Evolutionary conservation across 257 asterid species (phyloP).

Genomic region (Misopates orontium): DNA sequence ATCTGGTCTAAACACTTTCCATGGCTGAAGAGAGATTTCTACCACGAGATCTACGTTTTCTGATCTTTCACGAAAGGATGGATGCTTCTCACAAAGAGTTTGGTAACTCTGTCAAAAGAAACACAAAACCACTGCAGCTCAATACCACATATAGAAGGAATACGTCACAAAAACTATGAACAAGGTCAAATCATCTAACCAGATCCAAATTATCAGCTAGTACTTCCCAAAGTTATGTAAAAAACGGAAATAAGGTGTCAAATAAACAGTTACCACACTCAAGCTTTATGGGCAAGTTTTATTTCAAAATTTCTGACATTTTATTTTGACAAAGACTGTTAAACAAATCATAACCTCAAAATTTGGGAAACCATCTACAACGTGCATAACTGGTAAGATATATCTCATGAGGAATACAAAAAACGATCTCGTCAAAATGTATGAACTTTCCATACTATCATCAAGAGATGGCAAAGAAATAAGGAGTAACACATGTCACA

Average conservation of each 20-base stretch:
- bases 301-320: background rate
- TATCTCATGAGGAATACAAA: background rate
- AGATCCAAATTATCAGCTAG: background rate
- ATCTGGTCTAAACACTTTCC: slow-evolving; percentile 92
- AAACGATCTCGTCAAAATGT: background rate
- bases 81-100: slow-evolving; percentile 88
- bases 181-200: background rate
- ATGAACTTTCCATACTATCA: background rate
- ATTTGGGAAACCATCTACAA: background rate
- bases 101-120: slow-evolving; percentile 79
- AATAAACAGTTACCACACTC: background rate
- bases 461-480: background rate
- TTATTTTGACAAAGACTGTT: too few relatives aligned
- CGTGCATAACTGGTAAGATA: background rate
- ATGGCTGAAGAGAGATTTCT: slow-evolving; percentile 97
- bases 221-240: background rate
- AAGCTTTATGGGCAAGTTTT: background rate
- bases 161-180: background rate
- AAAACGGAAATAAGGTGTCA: background rate
- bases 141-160: slow-evolving; percentile 24
- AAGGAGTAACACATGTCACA: too few relatives aligned
- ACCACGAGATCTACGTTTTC: slow-evolving; percentile 99
- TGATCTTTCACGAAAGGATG: slow-evolving; percentile 94
- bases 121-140: slow-evolving; percentile 24
- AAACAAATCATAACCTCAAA: background rate